These are phyloP conservation scores for Parietaria judaica DNA, from an alignment of 306 rosid species.

Conservation along the genomic window DNA sequence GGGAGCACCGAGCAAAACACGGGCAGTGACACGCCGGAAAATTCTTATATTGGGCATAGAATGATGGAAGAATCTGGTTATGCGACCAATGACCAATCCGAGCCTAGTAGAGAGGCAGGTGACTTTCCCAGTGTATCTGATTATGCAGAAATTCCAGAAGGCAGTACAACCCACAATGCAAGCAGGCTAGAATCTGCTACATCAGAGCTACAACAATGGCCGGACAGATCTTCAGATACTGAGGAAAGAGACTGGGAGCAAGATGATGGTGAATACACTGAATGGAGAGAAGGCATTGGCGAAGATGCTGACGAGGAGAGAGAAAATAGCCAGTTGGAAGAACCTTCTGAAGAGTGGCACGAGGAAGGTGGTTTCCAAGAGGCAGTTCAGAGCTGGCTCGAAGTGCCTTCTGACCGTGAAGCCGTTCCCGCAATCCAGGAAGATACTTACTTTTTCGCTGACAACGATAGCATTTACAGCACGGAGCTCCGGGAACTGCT, in stretches of 20 bases:
- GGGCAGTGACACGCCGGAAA: constrained; percentile 29
- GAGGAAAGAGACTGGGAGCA: constrained; percentile 46
- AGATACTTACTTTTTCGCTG: constrained; percentile 66
- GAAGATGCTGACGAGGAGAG: constrained; percentile 44
- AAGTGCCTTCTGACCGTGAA: constrained; percentile 59
- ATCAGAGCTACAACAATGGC: constrained; percentile 37
- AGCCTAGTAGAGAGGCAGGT: constrained; percentile 29
- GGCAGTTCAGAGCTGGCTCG: constrained; percentile 85
- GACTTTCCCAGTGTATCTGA: constrained; percentile 25
- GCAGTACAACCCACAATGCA: constrained; percentile 23
- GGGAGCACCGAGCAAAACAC: constrained; percentile 28
- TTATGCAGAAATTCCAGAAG: constrained; percentile 22
- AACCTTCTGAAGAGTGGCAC: constrained; percentile 59
- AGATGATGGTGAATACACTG: constrained; percentile 28
- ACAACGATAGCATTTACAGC: constrained; percentile 68
- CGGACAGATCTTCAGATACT: constrained; percentile 37
- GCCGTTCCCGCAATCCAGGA: constrained; percentile 45
- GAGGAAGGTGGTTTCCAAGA: constrained; percentile 72
- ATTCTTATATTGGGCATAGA: constrained; percentile 21
- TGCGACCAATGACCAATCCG: constrained; percentile 32
- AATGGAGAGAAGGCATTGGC: constrained; percentile 31
- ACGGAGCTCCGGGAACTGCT: constrained; percentile 87
- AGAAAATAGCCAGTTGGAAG: constrained; percentile 52
- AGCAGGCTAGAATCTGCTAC: constrained; percentile 34
- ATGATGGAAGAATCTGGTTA: constrained; percentile 29